Evolutionary conservation across 2,329 filamentous ascomycete genomes (phyloP), one percentile per base, ranked within the genome.

Genomic region (Ophiostoma sp.): DNA sequence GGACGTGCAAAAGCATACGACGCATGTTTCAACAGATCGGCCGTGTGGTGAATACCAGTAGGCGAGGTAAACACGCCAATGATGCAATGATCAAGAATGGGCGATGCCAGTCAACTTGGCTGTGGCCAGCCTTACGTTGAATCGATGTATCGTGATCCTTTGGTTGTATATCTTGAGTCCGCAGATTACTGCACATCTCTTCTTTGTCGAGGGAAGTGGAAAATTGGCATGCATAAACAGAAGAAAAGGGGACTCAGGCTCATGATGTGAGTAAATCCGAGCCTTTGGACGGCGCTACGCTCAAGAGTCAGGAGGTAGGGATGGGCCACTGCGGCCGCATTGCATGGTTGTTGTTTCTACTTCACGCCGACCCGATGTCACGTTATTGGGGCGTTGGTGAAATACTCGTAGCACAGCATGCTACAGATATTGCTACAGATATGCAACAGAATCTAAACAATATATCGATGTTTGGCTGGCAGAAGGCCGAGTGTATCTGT

Each of bases 1-100:
- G n/a, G 49, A 27, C n/a, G 27, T 55, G 49, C n/a, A 27, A 18
- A 47, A 55, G 49, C 49, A 55, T 55, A 55, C 49, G 49, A 55
- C 49, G 49, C 49, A 27, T 55, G 49, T 27, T 55, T 55, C 18
- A 55, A 55, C 49, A 27, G 49, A 27, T 55, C 5, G 27, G 27
- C 27, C 27, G 27, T 55, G 8, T 12, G 49, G n/a, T 18, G 49
- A 5, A 55, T 5, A 16, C 9, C 18, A 55, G 12, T 9, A 9
- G 27, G 6, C 49, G 12, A 8, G 27, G 27, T 52, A 52, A 55
- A 55, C n/a, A 55, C n/a, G 49, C 6, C n/a, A 55, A 55, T 27
- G n/a, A 27, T 55, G 49, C 47, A 27, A 52, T 52, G n/a, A 16
- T 6, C 47, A 27, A 55, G n/a, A 55, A 36, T 27, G 18, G 18